Conservation (phyloP, 2,329 filamentous ascomycete species). For the Aureobasidium leucospermi region DNA sequence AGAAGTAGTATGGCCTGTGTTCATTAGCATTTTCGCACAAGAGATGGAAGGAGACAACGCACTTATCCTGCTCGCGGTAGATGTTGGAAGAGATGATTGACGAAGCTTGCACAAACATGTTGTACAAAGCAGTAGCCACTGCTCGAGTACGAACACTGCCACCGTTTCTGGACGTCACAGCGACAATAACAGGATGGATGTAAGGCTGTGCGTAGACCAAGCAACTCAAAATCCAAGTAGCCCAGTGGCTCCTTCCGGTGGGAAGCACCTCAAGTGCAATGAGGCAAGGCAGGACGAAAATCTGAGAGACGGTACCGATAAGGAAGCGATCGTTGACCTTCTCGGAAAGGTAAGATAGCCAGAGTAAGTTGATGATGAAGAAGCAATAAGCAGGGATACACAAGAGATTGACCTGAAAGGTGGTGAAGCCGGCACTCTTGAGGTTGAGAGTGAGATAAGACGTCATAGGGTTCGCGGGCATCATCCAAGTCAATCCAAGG, state of each 20-base stretch:
- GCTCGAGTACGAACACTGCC: constrained; percentile 55
- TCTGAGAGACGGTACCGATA: constrained; percentile 35
- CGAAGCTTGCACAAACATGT: constrained; percentile 39
- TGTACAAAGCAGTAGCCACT: constrained; percentile 58
- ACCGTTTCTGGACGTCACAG: constrained; percentile 55
- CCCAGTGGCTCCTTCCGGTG: constrained; percentile 30
- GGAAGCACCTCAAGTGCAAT: constrained; percentile 31
- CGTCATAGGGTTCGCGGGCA: constrained; percentile 31
- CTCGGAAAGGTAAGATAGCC: constrained; percentile 41
- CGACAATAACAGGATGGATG: constrained; percentile 52
- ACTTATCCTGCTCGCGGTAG: constrained; percentile 17
- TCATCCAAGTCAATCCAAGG: constrained; percentile 38
- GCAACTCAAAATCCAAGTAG: constrained; percentile 31
- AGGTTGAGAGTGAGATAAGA: constrained; percentile 35
- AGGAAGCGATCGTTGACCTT: constrained; percentile 47
- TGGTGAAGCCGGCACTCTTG: constrained; percentile 31
- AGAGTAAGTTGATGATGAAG: constrained; percentile 44
- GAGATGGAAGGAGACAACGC: constrained; percentile 17
- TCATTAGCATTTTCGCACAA: neutral
- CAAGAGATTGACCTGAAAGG: constrained; percentile 37
- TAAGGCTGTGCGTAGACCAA: constrained; percentile 35
- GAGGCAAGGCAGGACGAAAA: constrained; percentile 36
- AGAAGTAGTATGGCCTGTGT: constrained; percentile 43
- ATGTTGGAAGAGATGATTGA: constrained; percentile 29
- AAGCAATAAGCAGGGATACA: constrained; percentile 39